A percentile compares a stretch with the other conserved stretches of the same genome.
Evolutionary conservation across 768 basidiomycete species (phyloP).

Genomic region (Mycena floridula): DNA sequence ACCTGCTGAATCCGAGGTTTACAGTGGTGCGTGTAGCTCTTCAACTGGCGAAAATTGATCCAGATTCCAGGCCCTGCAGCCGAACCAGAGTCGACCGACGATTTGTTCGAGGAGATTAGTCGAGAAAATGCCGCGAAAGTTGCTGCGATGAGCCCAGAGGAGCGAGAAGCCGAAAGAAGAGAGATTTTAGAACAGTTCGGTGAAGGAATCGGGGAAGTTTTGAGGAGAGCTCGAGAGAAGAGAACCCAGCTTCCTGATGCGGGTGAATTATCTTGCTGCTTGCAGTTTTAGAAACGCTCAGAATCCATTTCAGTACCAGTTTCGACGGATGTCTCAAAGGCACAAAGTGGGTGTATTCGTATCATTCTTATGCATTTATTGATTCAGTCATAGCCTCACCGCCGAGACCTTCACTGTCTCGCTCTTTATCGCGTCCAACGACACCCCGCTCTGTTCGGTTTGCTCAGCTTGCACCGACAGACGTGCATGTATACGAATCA

Average conservation of each 20-base stretch:
- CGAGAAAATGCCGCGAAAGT: conserved; percentile 62
- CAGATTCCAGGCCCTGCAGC: conserved; percentile 6
- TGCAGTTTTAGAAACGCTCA: neutral
- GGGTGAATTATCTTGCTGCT: conserved; percentile 1
- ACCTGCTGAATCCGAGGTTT: conserved; percentile 9
- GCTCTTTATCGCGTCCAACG: conserved; percentile 47
- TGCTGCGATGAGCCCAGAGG: conserved; percentile 62
- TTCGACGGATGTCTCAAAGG: conserved; percentile 3
- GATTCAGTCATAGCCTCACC: conserved; percentile 7
- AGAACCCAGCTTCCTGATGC: conserved; percentile 27
- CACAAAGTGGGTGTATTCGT: neutral
- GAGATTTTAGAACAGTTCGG: conserved; percentile 75
- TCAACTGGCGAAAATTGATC: conserved; percentile 4
- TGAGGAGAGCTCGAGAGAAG: conserved; percentile 48
- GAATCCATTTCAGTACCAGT: conserved; percentile 1
- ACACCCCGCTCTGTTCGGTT: conserved; percentile 58
- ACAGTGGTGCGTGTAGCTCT: conserved; percentile 21
- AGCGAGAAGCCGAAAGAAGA: conserved; percentile 56
- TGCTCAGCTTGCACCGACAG: conserved; percentile 65
- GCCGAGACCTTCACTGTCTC: conserved; percentile 36
- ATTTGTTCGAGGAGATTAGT: conserved; percentile 54
- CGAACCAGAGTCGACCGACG: conserved; percentile 9
- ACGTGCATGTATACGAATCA: conserved; percentile 80
- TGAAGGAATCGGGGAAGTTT: conserved; percentile 50
- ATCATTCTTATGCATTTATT: neutral